Percentiles rank a stretch among this genome's conserved stretches.
phyloP scores from a whole-genome alignment of 179 eudicot species.

The Actinidia arguta region DNA sequence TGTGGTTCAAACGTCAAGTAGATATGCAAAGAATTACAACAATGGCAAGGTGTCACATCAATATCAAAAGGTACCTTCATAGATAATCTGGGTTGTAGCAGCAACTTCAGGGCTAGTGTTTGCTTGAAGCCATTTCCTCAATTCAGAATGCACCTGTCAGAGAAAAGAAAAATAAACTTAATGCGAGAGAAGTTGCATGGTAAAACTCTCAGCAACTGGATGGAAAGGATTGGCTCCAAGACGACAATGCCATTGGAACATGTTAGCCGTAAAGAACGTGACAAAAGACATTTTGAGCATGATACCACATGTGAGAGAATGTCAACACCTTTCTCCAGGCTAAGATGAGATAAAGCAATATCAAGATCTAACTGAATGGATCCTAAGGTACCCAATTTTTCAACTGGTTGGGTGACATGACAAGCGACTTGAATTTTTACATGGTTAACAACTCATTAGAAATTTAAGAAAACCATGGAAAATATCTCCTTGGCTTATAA shows the following conservation, averaged over 20 bases:
- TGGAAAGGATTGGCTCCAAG: neutral
- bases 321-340: neutral
- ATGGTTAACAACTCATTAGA: no score
- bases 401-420: no score
- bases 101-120: constrained; percentile 71
- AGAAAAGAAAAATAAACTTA: constrained; percentile 13
- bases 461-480: no score
- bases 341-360: neutral
- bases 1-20: neutral
- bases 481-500: no score
- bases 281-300: neutral
- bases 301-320: neutral
- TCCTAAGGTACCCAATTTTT: no score
- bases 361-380: neutral
- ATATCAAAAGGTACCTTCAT: constrained; percentile 62
- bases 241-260: neutral
- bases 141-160: constrained; percentile 68
- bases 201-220: neutral
- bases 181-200: neutral
- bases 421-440: no score
- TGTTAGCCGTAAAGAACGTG: neutral
- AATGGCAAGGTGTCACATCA: neutral
- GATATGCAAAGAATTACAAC: neutral
- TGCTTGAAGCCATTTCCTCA: constrained; percentile 78
- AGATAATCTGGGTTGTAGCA: constrained; percentile 72